Evolutionary conservation across 768 basidiomycete species (phyloP), one percentile per base, ranked within the genome.

Genomic region (Boletus sp.): DNA sequence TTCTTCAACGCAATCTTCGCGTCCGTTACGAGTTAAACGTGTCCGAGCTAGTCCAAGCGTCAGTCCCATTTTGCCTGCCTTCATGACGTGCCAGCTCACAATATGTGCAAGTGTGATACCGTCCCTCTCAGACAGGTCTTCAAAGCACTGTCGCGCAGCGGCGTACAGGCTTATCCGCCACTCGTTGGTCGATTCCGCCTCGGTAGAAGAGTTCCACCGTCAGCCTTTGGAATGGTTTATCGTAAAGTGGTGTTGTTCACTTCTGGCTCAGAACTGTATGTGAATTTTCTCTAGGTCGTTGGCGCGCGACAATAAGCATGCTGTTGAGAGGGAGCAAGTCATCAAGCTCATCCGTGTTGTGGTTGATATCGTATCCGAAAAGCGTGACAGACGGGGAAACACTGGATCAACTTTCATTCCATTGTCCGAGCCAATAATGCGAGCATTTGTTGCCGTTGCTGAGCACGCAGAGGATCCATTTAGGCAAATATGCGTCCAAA

Each of bases 391-490:
- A 40, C 68, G 75, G 27, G 72, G 73, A 21, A 72, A 72, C 37
- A 56, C 56, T 9, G 76, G 75, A 10, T 64, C 75, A 10, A 78
- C 79, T 11, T 68, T 68, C 3, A 79, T 88, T 5, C 85, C 84
- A 13, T 68, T 93, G 47, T 86, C 88, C 7, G 84, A 90, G 62
- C 75, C 84, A 29, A 80, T 93, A 47, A 83, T 98, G 74, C 83
- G 97, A 32, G 90, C 92, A 11, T 74, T 98, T n/a, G 83, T 98
- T 38, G 91, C 95, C 9, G 83, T 97, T 13, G 93, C 95, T 0
- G 97, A 99, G 68, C 89, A 93, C 53, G 78, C 82, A 10, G 97
- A 98, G 59, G 97, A 98, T 63, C 86, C 89, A 1, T 90, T 98
- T 64, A 79, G 88, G 53, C 77, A 81, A 1, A 83, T 93, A 46